A percentile compares a stretch with the other conserved stretches of the same genome.
phyloP scores from a whole-genome alignment of 73 alveolate genomes.

The Stentor roeselii region DNA sequence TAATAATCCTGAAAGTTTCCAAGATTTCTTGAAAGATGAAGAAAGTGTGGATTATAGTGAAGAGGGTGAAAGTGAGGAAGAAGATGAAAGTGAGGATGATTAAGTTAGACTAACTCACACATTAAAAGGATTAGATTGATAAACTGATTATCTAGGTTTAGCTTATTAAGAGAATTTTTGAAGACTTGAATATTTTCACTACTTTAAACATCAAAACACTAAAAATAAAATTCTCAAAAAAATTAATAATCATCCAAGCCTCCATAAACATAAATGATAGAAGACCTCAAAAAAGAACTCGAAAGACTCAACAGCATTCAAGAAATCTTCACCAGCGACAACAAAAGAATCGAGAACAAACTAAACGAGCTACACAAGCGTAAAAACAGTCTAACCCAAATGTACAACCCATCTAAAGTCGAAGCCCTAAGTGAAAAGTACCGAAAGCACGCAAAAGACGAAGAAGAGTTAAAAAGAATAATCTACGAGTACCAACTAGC shows the following conservation, averaged over 20 bases:
- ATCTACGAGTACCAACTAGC: too few species aligned
- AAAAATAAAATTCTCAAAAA: too few species aligned
- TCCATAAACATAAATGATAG: background rate
- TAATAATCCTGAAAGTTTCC: background rate
- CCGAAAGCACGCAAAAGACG: too few species aligned
- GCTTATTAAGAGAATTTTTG: background rate
- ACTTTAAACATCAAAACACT: background rate
- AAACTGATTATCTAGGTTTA: background rate
- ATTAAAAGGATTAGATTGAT: background rate
- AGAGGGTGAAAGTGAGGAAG: constrained; percentile 14
- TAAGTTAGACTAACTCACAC: background rate
- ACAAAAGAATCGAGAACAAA: too few species aligned
- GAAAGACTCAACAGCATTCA: too few species aligned
- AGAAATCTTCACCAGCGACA: too few species aligned
- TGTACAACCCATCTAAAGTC: too few species aligned
- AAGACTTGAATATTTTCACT: background rate
- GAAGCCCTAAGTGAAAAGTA: too few species aligned
- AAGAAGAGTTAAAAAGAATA: too few species aligned
- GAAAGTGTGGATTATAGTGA: background rate
- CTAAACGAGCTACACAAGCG: too few species aligned
- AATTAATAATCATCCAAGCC: too few species aligned
- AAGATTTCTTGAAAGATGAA: background rate
- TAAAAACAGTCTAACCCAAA: too few species aligned
- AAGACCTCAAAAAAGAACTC: background rate
- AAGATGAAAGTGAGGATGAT: background rate